Evolutionary conservation across 768 basidiomycete genomes (phyloP).

Genomic region (Hemileccinum impolitum): DNA sequence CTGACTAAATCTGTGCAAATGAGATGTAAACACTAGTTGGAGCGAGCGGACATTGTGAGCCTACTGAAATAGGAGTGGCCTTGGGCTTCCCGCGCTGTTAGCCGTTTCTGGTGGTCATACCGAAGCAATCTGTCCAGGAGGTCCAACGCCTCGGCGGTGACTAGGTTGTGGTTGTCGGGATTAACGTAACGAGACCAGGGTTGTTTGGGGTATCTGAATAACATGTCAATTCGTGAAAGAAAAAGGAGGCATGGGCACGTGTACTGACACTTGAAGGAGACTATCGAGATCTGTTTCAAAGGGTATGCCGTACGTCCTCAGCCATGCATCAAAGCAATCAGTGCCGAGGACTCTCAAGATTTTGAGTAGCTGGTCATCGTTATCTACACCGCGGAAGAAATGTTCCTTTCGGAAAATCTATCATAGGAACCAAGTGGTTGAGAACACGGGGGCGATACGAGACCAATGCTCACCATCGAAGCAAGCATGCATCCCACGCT

Average conservation of each 20-base stretch:
- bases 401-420: slow-evolving; percentile 74
- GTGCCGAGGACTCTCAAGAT: slow-evolving; percentile 69
- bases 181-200: slow-evolving; percentile 65
- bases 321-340: slow-evolving; percentile 58
- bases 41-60: slow-evolving; percentile 23
- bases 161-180: slow-evolving; percentile 53
- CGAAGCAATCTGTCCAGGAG: slow-evolving; percentile 62
- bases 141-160: slow-evolving; percentile 61
- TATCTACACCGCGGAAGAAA: slow-evolving; percentile 73
- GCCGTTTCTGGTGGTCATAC: slow-evolving; percentile 67
- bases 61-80: slow-evolving; percentile 63
- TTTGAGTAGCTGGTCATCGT: slow-evolving; percentile 69
- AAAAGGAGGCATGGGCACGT: background rate
- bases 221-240: background rate
- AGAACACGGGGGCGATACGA: background rate
- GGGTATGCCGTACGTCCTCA: slow-evolving; percentile 60
- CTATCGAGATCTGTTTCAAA: slow-evolving; percentile 60
- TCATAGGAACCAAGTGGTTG: background rate
- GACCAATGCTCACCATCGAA: slow-evolving; percentile 52
- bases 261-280: slow-evolving; percentile 46
- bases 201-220: slow-evolving; percentile 52
- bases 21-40: slow-evolving; percentile 19
- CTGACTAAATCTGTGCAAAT: slow-evolving; percentile 42
- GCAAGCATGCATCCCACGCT: slow-evolving; percentile 74
- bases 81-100: slow-evolving; percentile 66